A percentile compares a stretch with the other conserved stretches of the same genome.
Evolutionary conservation across 2,329 filamentous ascomycete species (phyloP).

Genomic region (Diaporthe citriasiana): DNA sequence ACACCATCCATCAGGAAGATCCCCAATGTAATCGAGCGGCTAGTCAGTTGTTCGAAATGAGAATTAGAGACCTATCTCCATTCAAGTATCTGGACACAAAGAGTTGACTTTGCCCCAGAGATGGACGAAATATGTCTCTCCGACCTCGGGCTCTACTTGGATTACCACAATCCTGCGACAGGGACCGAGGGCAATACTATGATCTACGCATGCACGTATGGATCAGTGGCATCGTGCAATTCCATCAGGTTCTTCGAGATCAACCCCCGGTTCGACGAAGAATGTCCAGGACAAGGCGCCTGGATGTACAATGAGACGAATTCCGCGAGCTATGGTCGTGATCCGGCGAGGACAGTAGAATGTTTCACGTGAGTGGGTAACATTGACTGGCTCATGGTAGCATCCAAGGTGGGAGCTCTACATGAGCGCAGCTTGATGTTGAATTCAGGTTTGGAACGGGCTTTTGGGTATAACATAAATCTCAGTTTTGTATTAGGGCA

Average conservation of each 20-base stretch:
- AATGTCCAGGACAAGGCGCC: background rate
- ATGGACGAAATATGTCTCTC: background rate
- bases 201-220: constrained; percentile 22
- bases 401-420: no score
- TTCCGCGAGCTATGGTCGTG: constrained; percentile 1
- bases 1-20: background rate
- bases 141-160: background rate
- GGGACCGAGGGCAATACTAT: constrained; percentile 11
- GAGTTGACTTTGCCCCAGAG: background rate
- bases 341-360: background rate
- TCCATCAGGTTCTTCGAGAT: constrained; percentile 4
- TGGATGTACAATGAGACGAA: constrained; percentile 4
- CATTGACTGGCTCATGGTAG: background rate
- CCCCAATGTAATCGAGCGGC: background rate
- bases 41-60: background rate
- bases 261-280: background rate
- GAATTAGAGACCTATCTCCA: background rate
- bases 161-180: background rate
- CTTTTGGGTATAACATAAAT: background rate
- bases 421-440: background rate
- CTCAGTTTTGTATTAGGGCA: background rate
- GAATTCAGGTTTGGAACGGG: background rate
- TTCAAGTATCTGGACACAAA: no score
- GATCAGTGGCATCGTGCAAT: background rate
- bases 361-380: background rate